phyloP scores from a whole-genome alignment of 2,329 filamentous ascomycete genomes.

The Penicillium psychrosexuale region DNA sequence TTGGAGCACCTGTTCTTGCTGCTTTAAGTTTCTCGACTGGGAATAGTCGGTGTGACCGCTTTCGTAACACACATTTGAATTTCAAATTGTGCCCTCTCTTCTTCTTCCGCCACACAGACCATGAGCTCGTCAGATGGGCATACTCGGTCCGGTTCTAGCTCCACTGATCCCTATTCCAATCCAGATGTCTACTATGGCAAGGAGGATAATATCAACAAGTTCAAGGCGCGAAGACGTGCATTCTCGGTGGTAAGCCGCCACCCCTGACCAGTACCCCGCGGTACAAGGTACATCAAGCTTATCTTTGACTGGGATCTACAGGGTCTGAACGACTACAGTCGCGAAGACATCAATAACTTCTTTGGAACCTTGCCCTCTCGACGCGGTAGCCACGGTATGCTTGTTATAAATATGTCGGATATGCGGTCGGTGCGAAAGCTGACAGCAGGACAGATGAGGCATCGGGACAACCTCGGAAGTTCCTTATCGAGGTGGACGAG shows the following conservation, averaged over 20 bases:
- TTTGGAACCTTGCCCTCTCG: slow-evolving; percentile 35
- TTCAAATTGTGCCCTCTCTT: slow-evolving; percentile 9
- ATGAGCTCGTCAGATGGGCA: slow-evolving; percentile 44
- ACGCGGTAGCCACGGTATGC: slow-evolving; percentile 46
- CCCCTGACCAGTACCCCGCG: slow-evolving; percentile 13
- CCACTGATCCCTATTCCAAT: slow-evolving; percentile 56
- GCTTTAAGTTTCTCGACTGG: slow-evolving; percentile 5
- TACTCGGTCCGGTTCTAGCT: slow-evolving; percentile 43
- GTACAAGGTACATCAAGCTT: slow-evolving; percentile 10
- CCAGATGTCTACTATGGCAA: slow-evolving; percentile 60
- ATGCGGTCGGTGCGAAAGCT: slow-evolving; percentile 2
- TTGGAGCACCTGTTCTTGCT: slow-evolving; percentile 1
- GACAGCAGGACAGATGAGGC: slow-evolving; percentile 62
- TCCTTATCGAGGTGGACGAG: slow-evolving; percentile 80
- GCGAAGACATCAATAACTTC: slow-evolving; percentile 35
- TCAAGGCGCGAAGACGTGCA: slow-evolving; percentile 50
- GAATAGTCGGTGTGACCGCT: slow-evolving; percentile 24
- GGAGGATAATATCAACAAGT: slow-evolving; percentile 46
- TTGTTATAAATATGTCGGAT: neutral
- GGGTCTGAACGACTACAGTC: slow-evolving; percentile 39
- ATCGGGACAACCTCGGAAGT: slow-evolving; percentile 67
- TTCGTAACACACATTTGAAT: slow-evolving; percentile 20
- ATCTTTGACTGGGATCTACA: slow-evolving; percentile 16
- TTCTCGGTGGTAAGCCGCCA: slow-evolving; percentile 53
- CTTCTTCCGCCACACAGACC: slow-evolving; percentile 15